These are phyloP conservation scores for Acer negundo DNA, from an alignment of 345 rosid species.

Conservation along the genomic window DNA sequence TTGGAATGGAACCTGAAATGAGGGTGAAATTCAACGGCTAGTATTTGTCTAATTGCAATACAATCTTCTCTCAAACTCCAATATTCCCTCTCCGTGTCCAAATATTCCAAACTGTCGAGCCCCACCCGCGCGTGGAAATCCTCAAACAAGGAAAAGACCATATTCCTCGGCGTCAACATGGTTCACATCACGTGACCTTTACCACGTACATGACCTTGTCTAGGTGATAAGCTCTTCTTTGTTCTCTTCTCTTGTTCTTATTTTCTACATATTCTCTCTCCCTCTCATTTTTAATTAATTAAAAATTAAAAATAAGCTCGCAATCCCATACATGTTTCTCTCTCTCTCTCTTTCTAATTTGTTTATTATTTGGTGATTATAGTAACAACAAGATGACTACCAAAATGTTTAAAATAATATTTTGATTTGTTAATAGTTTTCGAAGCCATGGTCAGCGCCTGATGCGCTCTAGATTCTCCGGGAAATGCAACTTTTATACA, in stretches of 20 bases:
- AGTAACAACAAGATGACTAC: slow-evolving; percentile 19
- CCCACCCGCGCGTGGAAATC: slow-evolving; percentile 44
- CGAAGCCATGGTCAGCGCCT: slow-evolving; percentile 87
- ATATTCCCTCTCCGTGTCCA: slow-evolving; percentile 67
- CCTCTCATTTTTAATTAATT: background rate
- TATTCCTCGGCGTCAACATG: slow-evolving; percentile 78
- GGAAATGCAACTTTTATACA: slow-evolving; percentile 40
- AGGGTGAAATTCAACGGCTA: slow-evolving; percentile 43
- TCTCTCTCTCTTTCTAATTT: slow-evolving; percentile 3
- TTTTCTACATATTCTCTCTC: slow-evolving; percentile 5
- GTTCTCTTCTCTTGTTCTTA: slow-evolving; percentile 29
- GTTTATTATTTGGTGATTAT: slow-evolving; percentile 5
- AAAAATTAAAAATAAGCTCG: slow-evolving; percentile 1
- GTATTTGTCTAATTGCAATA: slow-evolving; percentile 48
- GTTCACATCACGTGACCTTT: slow-evolving; percentile 59
- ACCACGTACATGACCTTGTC: slow-evolving; percentile 37
- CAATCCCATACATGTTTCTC: slow-evolving; percentile 14
- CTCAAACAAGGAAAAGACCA: slow-evolving; percentile 22
- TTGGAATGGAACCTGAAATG: background rate
- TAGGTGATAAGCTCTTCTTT: slow-evolving; percentile 30
- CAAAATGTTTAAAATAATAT: slow-evolving; percentile 16
- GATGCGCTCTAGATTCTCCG: slow-evolving; percentile 98
- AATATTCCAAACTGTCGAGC: slow-evolving; percentile 53
- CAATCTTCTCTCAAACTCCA: slow-evolving; percentile 38
- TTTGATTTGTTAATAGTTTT: slow-evolving; percentile 40